These are phyloP conservation scores for Picocystis sp. DNA, from an alignment of 163 green algal species.

Conservation along the genomic window DNA sequence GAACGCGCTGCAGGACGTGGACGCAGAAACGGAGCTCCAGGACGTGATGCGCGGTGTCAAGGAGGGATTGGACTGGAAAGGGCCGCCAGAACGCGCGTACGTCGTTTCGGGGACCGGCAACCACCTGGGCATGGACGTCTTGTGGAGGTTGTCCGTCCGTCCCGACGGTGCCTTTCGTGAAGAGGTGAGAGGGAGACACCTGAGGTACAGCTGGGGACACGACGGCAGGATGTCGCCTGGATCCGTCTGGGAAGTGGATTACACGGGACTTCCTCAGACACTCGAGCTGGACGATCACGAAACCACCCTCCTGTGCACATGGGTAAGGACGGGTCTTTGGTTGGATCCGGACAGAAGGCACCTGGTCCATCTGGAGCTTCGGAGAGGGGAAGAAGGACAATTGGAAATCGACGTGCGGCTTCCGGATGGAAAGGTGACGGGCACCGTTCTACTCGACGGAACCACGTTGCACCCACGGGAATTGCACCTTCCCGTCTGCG, in stretches of 20 bases:
- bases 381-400: no score
- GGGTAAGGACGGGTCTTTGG: conserved; percentile 34
- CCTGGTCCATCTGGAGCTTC: conserved; percentile 16
- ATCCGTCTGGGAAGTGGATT: conserved; percentile 31
- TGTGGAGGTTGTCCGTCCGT: conserved; percentile 30
- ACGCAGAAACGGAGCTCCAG: no score
- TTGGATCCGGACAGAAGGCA: conserved; percentile 22
- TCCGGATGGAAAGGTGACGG: no score
- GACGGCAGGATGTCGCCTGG: conserved; percentile 12
- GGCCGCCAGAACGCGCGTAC: no score
- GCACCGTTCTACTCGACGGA: no score
- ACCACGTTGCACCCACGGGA: no score
- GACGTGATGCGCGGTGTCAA: no score
- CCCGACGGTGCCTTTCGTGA: conserved; percentile 39
- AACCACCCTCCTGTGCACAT: conserved; percentile 27
- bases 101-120: conserved; percentile 20
- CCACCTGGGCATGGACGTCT: conserved; percentile 34
- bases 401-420: no score
- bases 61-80: no score
- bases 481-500: conserved; percentile 19
- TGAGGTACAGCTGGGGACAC: conserved; percentile 35
- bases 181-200: conserved; percentile 26
- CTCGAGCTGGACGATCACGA: conserved; percentile 47
- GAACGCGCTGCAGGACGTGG: no score
- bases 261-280: conserved; percentile 23